phyloP scores from a whole-genome alignment of 176 grass and related monocot genomes.

The Otatea glauca region DNA sequence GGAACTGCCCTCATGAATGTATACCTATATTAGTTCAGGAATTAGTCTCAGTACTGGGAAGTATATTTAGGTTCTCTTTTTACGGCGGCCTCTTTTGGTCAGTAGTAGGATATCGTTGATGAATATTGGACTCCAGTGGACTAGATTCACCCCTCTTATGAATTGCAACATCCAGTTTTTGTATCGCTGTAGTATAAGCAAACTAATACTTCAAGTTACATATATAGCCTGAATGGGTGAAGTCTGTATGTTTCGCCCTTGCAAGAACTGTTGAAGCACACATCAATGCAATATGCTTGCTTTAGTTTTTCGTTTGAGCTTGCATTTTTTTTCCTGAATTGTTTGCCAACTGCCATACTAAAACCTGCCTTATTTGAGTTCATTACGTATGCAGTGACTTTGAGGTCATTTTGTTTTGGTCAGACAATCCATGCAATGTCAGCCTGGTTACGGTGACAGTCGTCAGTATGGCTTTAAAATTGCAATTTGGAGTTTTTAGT shows the following conservation, averaged over 20 bases:
- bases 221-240: background rate
- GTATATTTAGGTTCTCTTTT: conserved; percentile 48
- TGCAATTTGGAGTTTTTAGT: background rate
- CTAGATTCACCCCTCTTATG: conserved; percentile 37
- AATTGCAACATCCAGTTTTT: conserved; percentile 14
- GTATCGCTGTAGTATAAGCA: background rate
- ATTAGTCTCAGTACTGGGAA: conserved; percentile 53
- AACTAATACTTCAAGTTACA: conserved; percentile 19
- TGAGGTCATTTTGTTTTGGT: background rate
- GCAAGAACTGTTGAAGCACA: background rate
- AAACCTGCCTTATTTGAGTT: background rate
- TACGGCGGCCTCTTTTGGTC: conserved; percentile 35
- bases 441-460: background rate
- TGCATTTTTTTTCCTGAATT: background rate
- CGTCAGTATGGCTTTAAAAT: background rate
- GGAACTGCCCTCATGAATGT: conserved; percentile 59
- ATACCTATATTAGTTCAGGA: conserved; percentile 66
- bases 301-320: background rate
- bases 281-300: background rate
- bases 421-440: background rate
- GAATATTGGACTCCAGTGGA: conserved; percentile 41
- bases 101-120: conserved; percentile 49
- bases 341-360: background rate
- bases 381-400: background rate
- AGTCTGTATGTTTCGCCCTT: background rate